A percentile compares a stretch with the other conserved stretches of the same genome.
Conservation (phyloP, 208 protist genomes). For the Leptomonas seymouri region DNA sequence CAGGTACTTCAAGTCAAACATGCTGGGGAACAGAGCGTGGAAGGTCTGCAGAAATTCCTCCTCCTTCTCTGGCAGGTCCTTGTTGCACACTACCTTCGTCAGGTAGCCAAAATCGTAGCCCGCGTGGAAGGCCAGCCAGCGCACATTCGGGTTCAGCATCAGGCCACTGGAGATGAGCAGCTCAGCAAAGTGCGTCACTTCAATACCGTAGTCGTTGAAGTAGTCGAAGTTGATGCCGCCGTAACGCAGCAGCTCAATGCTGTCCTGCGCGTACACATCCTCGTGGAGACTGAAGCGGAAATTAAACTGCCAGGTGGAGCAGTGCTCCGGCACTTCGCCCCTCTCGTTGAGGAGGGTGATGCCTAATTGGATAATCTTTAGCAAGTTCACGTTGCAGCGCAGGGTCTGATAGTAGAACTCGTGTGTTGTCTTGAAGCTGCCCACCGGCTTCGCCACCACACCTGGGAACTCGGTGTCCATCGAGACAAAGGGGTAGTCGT, state of each 20-base stretch:
- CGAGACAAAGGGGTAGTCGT: constrained; percentile 97
- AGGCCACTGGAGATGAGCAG: constrained; percentile 97
- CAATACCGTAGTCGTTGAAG: constrained; percentile 95
- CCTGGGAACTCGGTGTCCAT: constrained; percentile 99
- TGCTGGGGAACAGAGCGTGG: constrained; percentile 95
- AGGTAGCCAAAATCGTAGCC: constrained; percentile 99
- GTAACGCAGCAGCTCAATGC: constrained; percentile 96
- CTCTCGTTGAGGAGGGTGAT: constrained; percentile 98
- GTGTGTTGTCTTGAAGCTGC: constrained; percentile 93
- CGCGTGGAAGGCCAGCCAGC: constrained; percentile 98
- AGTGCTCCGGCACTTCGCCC: constrained; percentile 94
- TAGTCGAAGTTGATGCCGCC: constrained; percentile 98
- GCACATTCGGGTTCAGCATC: constrained; percentile 95
- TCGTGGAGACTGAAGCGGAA: constrained; percentile 98
- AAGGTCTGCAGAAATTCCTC: constrained; percentile 97
- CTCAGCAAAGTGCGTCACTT: constrained; percentile 97
- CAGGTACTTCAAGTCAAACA: constrained; percentile 99
- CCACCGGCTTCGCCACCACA: constrained; percentile 96
- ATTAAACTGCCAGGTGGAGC: constrained; percentile 99
- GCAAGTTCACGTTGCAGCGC: constrained; percentile 98
- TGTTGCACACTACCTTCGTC: constrained; percentile 96
- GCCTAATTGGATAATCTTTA: constrained; percentile 99
- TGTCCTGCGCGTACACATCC: constrained; percentile 98
- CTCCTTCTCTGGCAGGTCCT: constrained; percentile 96
- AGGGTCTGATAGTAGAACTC: constrained; percentile 98